Conservation (phyloP, 1,284 basidiomycete genomes). For the Cryptococcus sp. region DNA sequence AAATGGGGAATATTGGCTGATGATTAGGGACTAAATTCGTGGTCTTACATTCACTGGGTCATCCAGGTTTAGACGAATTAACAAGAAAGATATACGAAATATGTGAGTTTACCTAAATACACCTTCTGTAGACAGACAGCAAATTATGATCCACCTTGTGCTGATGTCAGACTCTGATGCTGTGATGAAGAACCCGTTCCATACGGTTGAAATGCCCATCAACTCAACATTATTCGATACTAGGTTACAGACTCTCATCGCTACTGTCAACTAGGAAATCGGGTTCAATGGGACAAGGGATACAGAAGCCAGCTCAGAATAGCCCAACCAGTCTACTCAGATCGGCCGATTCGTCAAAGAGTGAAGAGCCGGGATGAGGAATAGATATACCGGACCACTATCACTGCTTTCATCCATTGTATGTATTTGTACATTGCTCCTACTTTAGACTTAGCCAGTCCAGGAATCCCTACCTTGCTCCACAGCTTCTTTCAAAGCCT, state of each 20-base stretch:
- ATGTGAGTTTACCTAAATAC: constrained; percentile 52
- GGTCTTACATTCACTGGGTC: constrained; percentile 66
- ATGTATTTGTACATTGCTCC: no score
- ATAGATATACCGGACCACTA: no score
- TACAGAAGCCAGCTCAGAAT: no score
- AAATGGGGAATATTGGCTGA: neutral
- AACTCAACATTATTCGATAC: constrained; percentile 83
- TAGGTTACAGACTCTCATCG: constrained; percentile 50
- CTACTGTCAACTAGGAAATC: constrained; percentile 24
- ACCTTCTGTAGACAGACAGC: constrained; percentile 1
- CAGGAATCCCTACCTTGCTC: constrained; percentile 45
- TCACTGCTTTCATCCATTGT: no score
- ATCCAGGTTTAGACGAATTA: constrained; percentile 59
- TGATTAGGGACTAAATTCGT: constrained; percentile 78
- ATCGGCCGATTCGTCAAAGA: no score
- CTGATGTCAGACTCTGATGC: constrained; percentile 60
- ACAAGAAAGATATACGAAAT: constrained; percentile 81
- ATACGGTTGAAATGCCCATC: constrained; percentile 98
- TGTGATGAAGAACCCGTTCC: constrained; percentile 99
- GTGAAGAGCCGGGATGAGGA: no score
- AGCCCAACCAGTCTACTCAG: no score
- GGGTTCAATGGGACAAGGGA: no score
- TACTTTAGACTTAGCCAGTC: constrained; percentile 28
- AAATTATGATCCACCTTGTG: neutral
- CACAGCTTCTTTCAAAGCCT: constrained; percentile 63